A percentile compares a stretch with the other conserved stretches of the same genome.
phyloP scores from a whole-genome alignment of 1,284 basidiomycete species.

The Laetiporus sulphureus region DNA sequence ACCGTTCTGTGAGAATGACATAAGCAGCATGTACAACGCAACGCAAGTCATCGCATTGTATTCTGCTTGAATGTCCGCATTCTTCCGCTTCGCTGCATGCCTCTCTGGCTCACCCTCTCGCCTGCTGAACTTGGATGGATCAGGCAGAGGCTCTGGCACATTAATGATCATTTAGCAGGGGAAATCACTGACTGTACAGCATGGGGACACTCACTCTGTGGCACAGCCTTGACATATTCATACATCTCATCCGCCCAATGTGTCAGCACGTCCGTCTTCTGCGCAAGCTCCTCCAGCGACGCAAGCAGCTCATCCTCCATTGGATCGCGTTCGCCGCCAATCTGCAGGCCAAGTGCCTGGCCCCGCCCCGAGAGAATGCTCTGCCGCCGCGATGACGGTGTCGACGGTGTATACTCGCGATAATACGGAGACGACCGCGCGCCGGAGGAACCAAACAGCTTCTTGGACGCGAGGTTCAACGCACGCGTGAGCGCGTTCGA shows the following conservation, averaged over 20 bases:
- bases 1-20: conserved; percentile 90
- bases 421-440: conserved; percentile 23
- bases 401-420: conserved; percentile 17
- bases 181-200: neutral
- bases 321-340: conserved; percentile 50
- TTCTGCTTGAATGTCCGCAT: conserved; percentile 69
- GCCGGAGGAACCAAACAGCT: conserved; percentile 67
- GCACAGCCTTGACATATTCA: conserved; percentile 70
- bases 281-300: conserved; percentile 81
- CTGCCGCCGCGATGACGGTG: conserved; percentile 47
- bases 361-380: conserved; percentile 23
- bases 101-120: conserved; percentile 69
- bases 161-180: neutral
- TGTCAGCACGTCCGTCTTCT: conserved; percentile 91
- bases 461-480: conserved; percentile 84
- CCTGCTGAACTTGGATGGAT: conserved; percentile 63
- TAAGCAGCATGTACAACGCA: conserved; percentile 88
- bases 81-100: conserved; percentile 54
- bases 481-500: conserved; percentile 81
- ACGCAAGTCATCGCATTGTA: conserved; percentile 79
- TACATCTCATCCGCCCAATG: conserved; percentile 94
- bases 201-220: conserved; percentile 52
- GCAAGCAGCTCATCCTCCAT: conserved; percentile 77
- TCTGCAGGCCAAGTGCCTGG: conserved; percentile 21
- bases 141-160: conserved; percentile 66